A percentile compares a stretch with the other conserved stretches of the same genome.
phyloP scores from a whole-genome alignment of 2,329 filamentous ascomycete species.

The Exophiala dermatitidis region DNA sequence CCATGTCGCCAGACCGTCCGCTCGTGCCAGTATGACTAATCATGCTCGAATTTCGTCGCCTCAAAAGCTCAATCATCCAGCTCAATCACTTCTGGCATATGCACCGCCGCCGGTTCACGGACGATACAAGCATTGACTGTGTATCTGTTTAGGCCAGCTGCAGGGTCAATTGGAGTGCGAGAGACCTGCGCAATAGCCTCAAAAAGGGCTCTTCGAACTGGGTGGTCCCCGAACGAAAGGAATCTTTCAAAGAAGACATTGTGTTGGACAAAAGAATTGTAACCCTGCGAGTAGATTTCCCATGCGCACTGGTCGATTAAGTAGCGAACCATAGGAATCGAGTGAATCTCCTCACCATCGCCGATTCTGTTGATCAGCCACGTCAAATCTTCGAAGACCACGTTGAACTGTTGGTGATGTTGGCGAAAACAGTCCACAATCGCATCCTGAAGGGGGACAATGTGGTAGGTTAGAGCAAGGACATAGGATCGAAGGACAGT shows the following conservation, averaged over 20 bases:
- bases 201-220: slow-evolving; percentile 12
- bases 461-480: slow-evolving; percentile 20
- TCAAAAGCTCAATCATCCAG: slow-evolving; percentile 1
- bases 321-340: slow-evolving; percentile 16
- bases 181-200: slow-evolving; percentile 14
- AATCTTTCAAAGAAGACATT: slow-evolving; percentile 16
- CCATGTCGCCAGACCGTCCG: too few relatives aligned
- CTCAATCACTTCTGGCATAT: slow-evolving; percentile 4
- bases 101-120: neutral
- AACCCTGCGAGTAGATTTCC: slow-evolving; percentile 21
- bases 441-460: slow-evolving; percentile 20
- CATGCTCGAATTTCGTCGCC: too few relatives aligned
- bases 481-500: slow-evolving; percentile 18
- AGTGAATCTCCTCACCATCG: slow-evolving; percentile 3
- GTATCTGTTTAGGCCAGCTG: slow-evolving; percentile 13
- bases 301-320: slow-evolving; percentile 23
- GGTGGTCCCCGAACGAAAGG: slow-evolving; percentile 6
- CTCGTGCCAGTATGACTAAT: too few relatives aligned
- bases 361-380: slow-evolving; percentile 20
- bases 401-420: slow-evolving; percentile 10
- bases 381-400: slow-evolving; percentile 22
- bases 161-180: slow-evolving; percentile 13
- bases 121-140: slow-evolving; percentile 4
- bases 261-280: slow-evolving; percentile 5
- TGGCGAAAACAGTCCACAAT: slow-evolving; percentile 22